phyloP scores from a whole-genome alignment of 2,329 filamentous ascomycete species.

The Phaeosphaeria sp. region DNA sequence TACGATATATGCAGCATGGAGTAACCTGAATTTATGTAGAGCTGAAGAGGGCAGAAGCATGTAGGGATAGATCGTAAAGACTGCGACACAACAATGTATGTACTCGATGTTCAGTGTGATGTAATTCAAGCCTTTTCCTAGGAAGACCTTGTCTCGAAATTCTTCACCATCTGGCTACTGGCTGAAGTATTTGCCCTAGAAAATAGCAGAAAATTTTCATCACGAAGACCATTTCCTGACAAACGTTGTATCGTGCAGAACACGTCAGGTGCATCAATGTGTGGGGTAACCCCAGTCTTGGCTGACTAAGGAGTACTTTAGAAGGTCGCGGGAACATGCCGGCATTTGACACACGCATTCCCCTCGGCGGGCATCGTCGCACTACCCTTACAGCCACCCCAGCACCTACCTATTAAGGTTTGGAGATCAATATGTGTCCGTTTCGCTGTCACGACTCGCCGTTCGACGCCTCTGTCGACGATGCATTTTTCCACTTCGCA shows the following conservation, averaged over 20 bases:
- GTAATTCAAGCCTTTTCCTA: too few relatives aligned
- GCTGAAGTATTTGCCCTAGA: too few relatives aligned
- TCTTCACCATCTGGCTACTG: too few relatives aligned
- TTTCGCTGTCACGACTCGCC: not conserved
- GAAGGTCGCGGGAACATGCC: not conserved
- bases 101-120: too few relatives aligned
- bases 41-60: too few relatives aligned
- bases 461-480: conserved; percentile 2
- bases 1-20: too few relatives aligned
- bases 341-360: not conserved
- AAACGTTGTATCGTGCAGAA: not conserved
- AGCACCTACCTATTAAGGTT: conserved; percentile 14
- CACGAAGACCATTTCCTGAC: too few relatives aligned
- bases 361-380: conserved; percentile 2
- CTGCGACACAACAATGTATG: too few relatives aligned
- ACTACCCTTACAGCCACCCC: not conserved
- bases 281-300: not conserved
- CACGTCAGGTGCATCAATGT: not conserved
- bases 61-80: too few relatives aligned
- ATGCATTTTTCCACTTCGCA: conserved; percentile 13
- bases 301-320: conserved; percentile 3
- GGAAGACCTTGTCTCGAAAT: too few relatives aligned
- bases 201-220: too few relatives aligned
- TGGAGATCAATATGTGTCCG: conserved; percentile 10
- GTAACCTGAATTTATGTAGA: too few relatives aligned